Conservation (phyloP, 2,329 filamentous ascomycete species). For the Cercospora brassicicola region DNA sequence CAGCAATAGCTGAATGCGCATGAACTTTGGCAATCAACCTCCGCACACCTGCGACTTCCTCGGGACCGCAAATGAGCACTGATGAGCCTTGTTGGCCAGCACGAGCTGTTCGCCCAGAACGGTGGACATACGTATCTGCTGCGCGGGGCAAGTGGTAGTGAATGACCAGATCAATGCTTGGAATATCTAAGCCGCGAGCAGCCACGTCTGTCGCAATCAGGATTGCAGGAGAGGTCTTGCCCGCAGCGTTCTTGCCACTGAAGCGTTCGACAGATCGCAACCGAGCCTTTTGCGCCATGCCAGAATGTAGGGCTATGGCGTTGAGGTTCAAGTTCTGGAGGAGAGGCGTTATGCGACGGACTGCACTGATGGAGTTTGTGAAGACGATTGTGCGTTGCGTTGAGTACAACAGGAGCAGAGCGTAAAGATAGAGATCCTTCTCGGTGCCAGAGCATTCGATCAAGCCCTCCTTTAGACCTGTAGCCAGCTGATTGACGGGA, state of each 20-base stretch:
- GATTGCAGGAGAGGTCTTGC: slow-evolving; percentile 54
- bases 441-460: slow-evolving; percentile 91
- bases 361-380: slow-evolving; percentile 91
- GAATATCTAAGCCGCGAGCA: slow-evolving; percentile 89
- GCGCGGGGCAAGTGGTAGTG: slow-evolving; percentile 94
- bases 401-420: slow-evolving; percentile 78
- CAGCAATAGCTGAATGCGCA: slow-evolving; percentile 51
- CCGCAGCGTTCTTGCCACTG: slow-evolving; percentile 53
- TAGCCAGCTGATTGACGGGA: slow-evolving; percentile 83
- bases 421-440: slow-evolving; percentile 95
- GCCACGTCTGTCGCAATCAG: slow-evolving; percentile 92
- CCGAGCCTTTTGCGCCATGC: slow-evolving; percentile 94
- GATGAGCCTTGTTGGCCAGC: slow-evolving; percentile 75
- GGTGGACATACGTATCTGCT: slow-evolving; percentile 92
- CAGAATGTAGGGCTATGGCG: slow-evolving; percentile 78
- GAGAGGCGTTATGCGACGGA: slow-evolving; percentile 80
- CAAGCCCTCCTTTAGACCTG: slow-evolving; percentile 80
- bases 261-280: slow-evolving; percentile 91
- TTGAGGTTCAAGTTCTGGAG: slow-evolving; percentile 78
- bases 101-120: slow-evolving; percentile 89
- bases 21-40: slow-evolving; percentile 88
- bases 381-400: slow-evolving; percentile 83
- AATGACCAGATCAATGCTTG: slow-evolving; percentile 80
- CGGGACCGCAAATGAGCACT: slow-evolving; percentile 84
- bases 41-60: slow-evolving; percentile 82